Conservation (phyloP, 371 early-diverging fungal genomes). For the Umbelopsis sp. region DNA sequence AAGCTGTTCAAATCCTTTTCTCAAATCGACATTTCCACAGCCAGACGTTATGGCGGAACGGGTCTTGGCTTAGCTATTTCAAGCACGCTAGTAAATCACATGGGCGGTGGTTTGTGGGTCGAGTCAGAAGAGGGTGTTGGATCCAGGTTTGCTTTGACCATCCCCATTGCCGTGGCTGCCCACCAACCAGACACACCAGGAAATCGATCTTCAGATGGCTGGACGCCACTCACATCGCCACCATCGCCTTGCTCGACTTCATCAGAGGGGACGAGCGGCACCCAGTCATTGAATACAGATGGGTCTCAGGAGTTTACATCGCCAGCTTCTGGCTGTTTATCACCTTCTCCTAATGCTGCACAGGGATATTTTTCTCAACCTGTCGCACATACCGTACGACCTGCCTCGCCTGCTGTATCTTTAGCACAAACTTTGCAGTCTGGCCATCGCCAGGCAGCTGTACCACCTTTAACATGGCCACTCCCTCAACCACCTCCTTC, state of each 20-base stretch:
- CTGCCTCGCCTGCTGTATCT: not conserved
- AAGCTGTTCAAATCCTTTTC: constrained; percentile 63
- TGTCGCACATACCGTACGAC: not conserved
- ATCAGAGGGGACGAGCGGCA: constrained; percentile 41
- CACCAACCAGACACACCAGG: constrained; percentile 8
- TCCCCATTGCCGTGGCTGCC: constrained; percentile 52
- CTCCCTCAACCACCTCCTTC: not conserved
- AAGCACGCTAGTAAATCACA: constrained; percentile 58
- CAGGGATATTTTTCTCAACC: constrained; percentile 4
- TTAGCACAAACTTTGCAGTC: not conserved
- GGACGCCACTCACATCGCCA: constrained; percentile 32
- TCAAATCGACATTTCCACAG: constrained; percentile 63
- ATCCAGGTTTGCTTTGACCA: constrained; percentile 58
- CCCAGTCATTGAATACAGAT: constrained; percentile 25
- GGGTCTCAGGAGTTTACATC: constrained; percentile 26
- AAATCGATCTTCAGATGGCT: constrained; percentile 13
- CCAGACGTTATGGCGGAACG: constrained; percentile 60
- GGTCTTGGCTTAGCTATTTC: constrained; percentile 64
- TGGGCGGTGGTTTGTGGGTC: constrained; percentile 67
- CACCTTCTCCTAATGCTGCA: not conserved
- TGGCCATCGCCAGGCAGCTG: not conserved
- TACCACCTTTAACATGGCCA: not conserved
- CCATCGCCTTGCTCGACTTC: constrained; percentile 42
- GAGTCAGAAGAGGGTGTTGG: constrained; percentile 60
- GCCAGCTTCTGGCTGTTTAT: constrained; percentile 23